Percentiles rank a stretch among this genome's conserved stretches.
Evolutionary conservation across 2,329 filamentous ascomycete species (phyloP).

Genomic region (Bisporella sp.): DNA sequence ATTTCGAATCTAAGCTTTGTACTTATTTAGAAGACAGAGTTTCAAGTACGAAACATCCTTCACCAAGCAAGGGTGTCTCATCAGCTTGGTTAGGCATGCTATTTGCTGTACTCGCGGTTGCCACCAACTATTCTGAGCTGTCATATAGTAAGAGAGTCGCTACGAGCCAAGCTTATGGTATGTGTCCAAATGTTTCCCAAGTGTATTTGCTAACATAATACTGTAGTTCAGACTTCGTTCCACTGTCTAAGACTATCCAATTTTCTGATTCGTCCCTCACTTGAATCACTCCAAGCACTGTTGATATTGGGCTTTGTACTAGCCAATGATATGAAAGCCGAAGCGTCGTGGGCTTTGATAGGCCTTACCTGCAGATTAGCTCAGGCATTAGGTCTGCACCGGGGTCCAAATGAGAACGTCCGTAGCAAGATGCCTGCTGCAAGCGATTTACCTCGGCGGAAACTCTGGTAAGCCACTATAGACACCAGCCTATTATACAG

Average conservation of each 20-base stretch:
- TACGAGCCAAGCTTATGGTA: constrained; percentile 42
- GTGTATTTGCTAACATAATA: background rate
- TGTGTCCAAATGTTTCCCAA: background rate
- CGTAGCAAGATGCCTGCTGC: constrained; percentile 21
- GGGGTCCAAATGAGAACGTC: constrained; percentile 21
- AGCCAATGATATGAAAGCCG: constrained; percentile 63
- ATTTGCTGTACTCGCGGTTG: constrained; percentile 58
- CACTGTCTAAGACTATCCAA: constrained; percentile 59
- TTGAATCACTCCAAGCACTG: constrained; percentile 59
- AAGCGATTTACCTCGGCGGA: constrained; percentile 22
- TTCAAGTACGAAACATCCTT: constrained; percentile 32
- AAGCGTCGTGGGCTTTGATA: constrained; percentile 59
- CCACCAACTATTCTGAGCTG: constrained; percentile 59
- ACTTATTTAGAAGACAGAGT: constrained; percentile 57
- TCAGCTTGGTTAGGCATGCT: constrained; percentile 61
- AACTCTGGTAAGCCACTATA: constrained; percentile 21
- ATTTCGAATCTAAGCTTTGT: constrained; percentile 58
- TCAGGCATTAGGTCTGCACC: constrained; percentile 55
- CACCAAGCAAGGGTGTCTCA: constrained; percentile 35
- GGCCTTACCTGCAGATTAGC: constrained; percentile 59
- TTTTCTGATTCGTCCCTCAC: constrained; percentile 54
- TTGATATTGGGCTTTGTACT: constrained; percentile 57
- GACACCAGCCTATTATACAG: background rate
- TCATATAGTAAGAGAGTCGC: constrained; percentile 38
- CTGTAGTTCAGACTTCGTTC: constrained; percentile 39